Evolutionary conservation across 495 filamentous ascomycete genomes (phyloP).

Genomic region (Stereocaulon alpinum): DNA sequence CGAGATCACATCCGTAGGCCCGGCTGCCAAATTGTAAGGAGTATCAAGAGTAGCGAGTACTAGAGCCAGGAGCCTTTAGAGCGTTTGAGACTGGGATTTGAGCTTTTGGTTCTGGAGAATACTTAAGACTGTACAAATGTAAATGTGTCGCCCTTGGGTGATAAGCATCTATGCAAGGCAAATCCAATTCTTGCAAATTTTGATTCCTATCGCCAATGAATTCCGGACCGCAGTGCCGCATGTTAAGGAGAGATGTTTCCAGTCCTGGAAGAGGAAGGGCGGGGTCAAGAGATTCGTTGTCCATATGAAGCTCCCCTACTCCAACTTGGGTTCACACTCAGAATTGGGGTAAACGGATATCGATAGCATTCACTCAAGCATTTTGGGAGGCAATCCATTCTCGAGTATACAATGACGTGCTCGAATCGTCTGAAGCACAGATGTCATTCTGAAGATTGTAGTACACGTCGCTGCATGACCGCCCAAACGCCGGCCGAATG

Average conservation of each 20-base stretch:
- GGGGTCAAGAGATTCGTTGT: too few relatives aligned
- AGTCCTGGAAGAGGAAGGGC: too few relatives aligned
- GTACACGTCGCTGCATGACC: neutral
- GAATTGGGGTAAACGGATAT: too few relatives aligned
- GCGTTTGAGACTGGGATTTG: neutral
- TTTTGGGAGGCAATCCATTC: neutral
- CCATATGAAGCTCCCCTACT: too few relatives aligned
- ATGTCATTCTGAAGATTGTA: neutral
- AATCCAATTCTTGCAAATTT: neutral
- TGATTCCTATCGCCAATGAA: neutral
- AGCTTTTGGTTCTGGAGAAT: neutral
- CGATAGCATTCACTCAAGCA: neutral
- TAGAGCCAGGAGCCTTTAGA: neutral
- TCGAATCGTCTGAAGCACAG: neutral
- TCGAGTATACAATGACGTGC: neutral
- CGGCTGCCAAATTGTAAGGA: constrained; percentile 69
- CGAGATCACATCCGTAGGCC: constrained; percentile 82
- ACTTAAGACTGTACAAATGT: neutral
- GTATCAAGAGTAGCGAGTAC: neutral
- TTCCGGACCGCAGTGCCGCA: neutral
- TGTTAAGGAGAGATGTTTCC: neutral
- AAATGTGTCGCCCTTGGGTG: neutral
- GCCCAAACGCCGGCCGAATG: neutral
- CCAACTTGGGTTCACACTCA: too few relatives aligned
- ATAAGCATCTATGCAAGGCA: neutral